Percentiles rank a stretch among this genome's conserved stretches.
These are phyloP conservation scores for Papiliotrema flavescens DNA, from an alignment of 1,284 basidiomycete species.

Conservation along the genomic window DNA sequence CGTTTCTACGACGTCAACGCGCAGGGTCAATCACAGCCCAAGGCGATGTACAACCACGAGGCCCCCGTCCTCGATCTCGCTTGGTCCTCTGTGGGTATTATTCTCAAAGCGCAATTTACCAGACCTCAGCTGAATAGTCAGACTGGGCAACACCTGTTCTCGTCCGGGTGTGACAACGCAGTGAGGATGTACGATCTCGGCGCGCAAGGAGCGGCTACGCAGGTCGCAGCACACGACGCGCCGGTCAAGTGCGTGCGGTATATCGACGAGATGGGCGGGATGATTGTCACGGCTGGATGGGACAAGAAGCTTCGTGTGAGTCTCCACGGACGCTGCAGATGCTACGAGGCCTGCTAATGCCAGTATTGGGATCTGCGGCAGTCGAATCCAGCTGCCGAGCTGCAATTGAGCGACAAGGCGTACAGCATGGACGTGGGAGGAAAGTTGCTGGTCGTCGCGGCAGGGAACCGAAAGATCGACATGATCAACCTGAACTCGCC, in stretches of 20 bases:
- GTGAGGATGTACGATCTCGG: slow-evolving; percentile 72
- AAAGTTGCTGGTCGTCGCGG: slow-evolving; percentile 61
- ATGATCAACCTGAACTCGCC: slow-evolving; percentile 84
- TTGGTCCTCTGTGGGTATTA: slow-evolving; percentile 70
- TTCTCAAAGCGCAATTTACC: no score
- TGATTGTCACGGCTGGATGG: slow-evolving; percentile 83
- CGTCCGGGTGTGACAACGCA: slow-evolving; percentile 81
- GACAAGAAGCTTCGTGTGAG: slow-evolving; percentile 82
- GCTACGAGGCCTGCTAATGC: slow-evolving; percentile 1
- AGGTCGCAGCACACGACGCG: slow-evolving; percentile 79
- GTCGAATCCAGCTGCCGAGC: slow-evolving; percentile 67
- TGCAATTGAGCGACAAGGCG: slow-evolving; percentile 81
- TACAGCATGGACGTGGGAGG: slow-evolving; percentile 55
- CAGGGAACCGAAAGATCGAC: slow-evolving; percentile 69
- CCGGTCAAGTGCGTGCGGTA: slow-evolving; percentile 73
- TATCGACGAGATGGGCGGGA: slow-evolving; percentile 61
- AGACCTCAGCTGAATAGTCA: no score
- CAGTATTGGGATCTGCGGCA: slow-evolving; percentile 89
- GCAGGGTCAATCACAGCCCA: slow-evolving; percentile 60
- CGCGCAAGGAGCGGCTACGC: slow-evolving; percentile 61
- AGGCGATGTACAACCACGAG: slow-evolving; percentile 78
- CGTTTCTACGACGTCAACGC: slow-evolving; percentile 57
- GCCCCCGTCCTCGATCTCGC: slow-evolving; percentile 75
- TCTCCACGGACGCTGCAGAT: neutral
- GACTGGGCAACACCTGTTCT: slow-evolving; percentile 78